Percentiles rank a stretch among this genome's conserved stretches.
These are phyloP conservation scores for Nitzschia palea DNA, from an alignment of 108 stramenopile genomes.

Conservation along the genomic window DNA sequence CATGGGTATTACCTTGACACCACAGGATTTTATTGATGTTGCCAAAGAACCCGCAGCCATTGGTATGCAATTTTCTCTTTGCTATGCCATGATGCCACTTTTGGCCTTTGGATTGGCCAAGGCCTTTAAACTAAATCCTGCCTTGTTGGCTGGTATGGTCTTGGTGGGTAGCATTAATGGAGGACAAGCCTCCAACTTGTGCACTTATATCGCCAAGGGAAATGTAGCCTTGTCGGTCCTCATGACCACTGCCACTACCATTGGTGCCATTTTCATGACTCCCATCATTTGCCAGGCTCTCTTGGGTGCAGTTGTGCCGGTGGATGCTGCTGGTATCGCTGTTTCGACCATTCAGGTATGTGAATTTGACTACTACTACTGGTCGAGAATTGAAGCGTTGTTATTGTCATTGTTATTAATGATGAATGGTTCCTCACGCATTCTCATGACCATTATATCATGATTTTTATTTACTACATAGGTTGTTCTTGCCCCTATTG, in stretches of 20 bases:
- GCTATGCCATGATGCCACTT: constrained; percentile 94
- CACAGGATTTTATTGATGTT: constrained; percentile 89
- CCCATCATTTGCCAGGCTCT: constrained; percentile 93
- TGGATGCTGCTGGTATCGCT: constrained; percentile 96
- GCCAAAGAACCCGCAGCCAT: constrained; percentile 85
- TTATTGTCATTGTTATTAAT: neutral
- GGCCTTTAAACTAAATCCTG: constrained; percentile 79
- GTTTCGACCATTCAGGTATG: constrained; percentile 88
- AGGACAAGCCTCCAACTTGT: constrained; percentile 96
- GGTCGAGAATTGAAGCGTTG: neutral
- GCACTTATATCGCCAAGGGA: constrained; percentile 97
- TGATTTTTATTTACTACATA: constrained; percentile 5
- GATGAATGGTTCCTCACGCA: neutral
- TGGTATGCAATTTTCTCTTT: constrained; percentile 91
- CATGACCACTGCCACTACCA: constrained; percentile 97
- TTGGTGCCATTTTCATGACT: constrained; percentile 97
- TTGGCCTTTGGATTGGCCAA: constrained; percentile 86
- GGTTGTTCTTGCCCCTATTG: constrained; percentile 97
- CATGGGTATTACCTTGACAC: constrained; percentile 98
- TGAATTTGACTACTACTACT: neutral
- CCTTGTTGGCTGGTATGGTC: constrained; percentile 94
- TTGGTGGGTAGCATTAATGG: constrained; percentile 96
- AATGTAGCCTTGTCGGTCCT: constrained; percentile 95
- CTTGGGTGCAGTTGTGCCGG: constrained; percentile 94
- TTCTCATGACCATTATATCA: no score